Evolutionary conservation across 2,329 filamentous ascomycete genomes (phyloP).

Genomic region (Diaporthe sp.): DNA sequence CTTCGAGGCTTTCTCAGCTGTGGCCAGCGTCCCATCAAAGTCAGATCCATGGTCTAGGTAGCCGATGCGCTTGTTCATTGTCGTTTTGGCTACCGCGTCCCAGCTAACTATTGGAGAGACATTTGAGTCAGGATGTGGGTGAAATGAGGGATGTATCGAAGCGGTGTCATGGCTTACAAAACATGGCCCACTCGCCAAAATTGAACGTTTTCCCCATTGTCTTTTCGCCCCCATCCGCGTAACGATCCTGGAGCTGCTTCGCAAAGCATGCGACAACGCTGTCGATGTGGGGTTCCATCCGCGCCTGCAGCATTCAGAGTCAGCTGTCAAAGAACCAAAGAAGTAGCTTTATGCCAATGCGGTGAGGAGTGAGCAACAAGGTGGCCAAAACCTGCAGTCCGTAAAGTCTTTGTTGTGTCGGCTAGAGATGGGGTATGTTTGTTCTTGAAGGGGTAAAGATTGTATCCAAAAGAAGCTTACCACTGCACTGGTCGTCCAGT

Average conservation of each 20-base stretch:
- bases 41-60: slow-evolving; percentile 44
- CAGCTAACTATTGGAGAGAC: background rate
- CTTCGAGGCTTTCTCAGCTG: slow-evolving; percentile 35
- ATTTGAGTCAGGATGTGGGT: background rate
- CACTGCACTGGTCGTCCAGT: slow-evolving; percentile 24
- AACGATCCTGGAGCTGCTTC: slow-evolving; percentile 19
- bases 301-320: too few species aligned
- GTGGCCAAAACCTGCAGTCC: too few species aligned
- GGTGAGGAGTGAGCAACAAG: too few species aligned
- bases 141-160: too few species aligned
- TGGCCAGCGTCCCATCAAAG: slow-evolving; percentile 49
- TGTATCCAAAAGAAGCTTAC: too few species aligned
- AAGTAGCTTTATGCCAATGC: too few species aligned
- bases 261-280: slow-evolving; percentile 10
- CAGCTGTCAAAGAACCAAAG: too few species aligned
- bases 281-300: slow-evolving; percentile 27
- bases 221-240: background rate
- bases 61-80: slow-evolving; percentile 47
- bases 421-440: too few species aligned
- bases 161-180: background rate
- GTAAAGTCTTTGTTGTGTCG: too few species aligned
- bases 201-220: slow-evolving; percentile 12
- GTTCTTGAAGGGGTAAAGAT: too few species aligned
- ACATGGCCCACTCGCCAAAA: slow-evolving; percentile 25
- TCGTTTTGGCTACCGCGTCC: slow-evolving; percentile 22